Evolutionary conservation across 495 filamentous ascomycete species (phyloP).

Genomic region (Penicillium fimorum): DNA sequence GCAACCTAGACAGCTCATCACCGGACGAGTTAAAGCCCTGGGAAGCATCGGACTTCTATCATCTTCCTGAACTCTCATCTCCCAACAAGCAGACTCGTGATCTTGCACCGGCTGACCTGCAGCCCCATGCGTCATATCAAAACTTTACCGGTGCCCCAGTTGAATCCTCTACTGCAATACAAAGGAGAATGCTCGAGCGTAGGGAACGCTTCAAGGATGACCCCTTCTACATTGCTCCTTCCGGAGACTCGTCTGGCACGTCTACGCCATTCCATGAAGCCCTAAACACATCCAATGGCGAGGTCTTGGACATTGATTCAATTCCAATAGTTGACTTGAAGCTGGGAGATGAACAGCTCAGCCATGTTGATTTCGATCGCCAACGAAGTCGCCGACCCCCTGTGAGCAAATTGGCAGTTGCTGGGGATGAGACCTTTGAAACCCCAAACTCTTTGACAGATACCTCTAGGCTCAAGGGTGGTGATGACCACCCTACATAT

Average conservation of each 20-base stretch:
- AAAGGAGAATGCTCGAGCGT: constrained; percentile 64
- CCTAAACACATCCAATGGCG: constrained; percentile 63
- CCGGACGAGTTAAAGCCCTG: background rate
- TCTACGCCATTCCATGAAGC: constrained; percentile 73
- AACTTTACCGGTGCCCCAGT: constrained; percentile 54
- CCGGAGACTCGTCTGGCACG: constrained; percentile 47
- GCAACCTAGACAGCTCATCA: constrained; percentile 8
- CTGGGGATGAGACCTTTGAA: constrained; percentile 56
- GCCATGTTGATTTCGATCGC: constrained; percentile 14
- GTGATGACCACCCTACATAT: constrained; percentile 35
- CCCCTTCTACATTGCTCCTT: constrained; percentile 83
- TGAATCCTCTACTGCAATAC: constrained; percentile 60
- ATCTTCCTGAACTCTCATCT: constrained; percentile 39
- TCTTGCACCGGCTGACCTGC: constrained; percentile 14
- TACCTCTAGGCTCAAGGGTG: background rate
- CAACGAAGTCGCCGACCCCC: constrained; percentile 26
- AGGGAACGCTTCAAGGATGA: constrained; percentile 83
- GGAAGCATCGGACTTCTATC: constrained; percentile 64
- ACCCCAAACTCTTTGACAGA: constrained; percentile 33
- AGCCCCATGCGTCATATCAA: constrained; percentile 59
- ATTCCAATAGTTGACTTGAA: constrained; percentile 94
- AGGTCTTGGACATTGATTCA: constrained; percentile 81
- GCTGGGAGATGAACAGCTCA: constrained; percentile 48
- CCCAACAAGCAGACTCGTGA: constrained; percentile 35
- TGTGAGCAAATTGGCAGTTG: constrained; percentile 55